phyloP scores from a whole-genome alignment of 257 asterid species.

The Leptodermis oblonga region DNA sequence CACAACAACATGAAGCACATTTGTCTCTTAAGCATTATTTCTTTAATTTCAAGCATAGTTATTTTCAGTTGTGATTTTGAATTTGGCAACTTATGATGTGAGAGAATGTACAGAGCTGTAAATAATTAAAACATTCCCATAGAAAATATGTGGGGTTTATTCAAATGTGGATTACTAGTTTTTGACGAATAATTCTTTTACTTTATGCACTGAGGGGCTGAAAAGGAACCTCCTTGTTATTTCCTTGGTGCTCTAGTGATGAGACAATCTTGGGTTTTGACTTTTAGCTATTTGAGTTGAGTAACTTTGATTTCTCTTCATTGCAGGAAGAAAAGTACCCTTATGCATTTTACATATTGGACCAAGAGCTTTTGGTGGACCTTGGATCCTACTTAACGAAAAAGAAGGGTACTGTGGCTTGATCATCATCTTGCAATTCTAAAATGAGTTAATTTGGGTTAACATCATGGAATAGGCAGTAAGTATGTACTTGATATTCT shows the following conservation, averaged over 20 bases:
- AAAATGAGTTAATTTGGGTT: background rate
- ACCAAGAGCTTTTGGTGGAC: conserved; percentile 74
- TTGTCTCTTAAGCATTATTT: background rate
- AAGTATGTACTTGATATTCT: background rate
- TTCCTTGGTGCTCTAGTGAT: background rate
- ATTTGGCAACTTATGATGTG: background rate
- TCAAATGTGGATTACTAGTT: background rate
- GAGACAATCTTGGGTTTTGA: background rate
- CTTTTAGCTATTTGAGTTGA: background rate
- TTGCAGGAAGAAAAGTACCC: conserved; percentile 84
- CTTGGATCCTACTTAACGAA: conserved; percentile 72
- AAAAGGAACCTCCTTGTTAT: background rate
- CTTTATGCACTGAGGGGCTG: background rate
- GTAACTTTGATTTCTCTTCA: background rate
- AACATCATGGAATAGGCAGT: background rate
- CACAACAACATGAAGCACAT: no score
- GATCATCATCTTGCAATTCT: background rate
- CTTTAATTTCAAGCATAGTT: background rate
- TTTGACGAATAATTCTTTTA: background rate
- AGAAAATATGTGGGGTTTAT: background rate
- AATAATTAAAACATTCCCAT: background rate
- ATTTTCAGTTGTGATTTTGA: background rate
- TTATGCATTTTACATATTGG: conserved; percentile 77
- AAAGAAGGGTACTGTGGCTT: conserved; percentile 51
- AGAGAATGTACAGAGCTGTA: background rate